Conservation (phyloP, 768 basidiomycete species). For the Exsudoporus frostii region DNA sequence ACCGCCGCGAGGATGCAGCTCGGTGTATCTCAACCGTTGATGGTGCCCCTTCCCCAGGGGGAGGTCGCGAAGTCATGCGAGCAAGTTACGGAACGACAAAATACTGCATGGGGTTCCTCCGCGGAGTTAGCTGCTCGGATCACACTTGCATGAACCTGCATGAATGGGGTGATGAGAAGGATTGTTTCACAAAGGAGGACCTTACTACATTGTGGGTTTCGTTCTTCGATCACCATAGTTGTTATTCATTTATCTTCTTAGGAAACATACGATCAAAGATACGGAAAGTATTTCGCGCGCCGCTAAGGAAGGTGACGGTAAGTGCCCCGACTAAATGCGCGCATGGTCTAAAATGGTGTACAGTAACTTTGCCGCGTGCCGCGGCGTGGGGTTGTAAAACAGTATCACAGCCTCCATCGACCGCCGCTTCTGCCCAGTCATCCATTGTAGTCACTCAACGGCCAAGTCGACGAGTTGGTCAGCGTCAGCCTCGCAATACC, state of each 20-base stretch:
- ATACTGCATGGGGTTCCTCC: slow-evolving; percentile 95
- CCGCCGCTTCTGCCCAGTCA: slow-evolving; percentile 15
- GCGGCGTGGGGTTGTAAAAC: slow-evolving; percentile 61
- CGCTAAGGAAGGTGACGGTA: slow-evolving; percentile 60
- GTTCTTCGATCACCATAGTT: slow-evolving; percentile 2
- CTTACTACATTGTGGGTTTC: slow-evolving; percentile 77
- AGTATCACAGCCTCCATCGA: slow-evolving; percentile 18
- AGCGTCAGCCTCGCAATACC: slow-evolving; percentile 47
- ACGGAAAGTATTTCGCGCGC: slow-evolving; percentile 66
- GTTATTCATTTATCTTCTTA: slow-evolving; percentile 27
- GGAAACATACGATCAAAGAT: slow-evolving; percentile 92
- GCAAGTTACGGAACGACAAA: slow-evolving; percentile 96
- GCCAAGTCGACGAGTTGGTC: slow-evolving; percentile 41
- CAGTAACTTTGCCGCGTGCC: slow-evolving; percentile 59
- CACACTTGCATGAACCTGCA: slow-evolving; percentile 92
- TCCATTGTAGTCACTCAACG: slow-evolving; percentile 33
- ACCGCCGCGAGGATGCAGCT: slow-evolving; percentile 91
- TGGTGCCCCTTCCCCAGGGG: slow-evolving; percentile 86
- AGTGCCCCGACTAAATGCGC: neutral
- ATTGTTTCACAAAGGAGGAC: slow-evolving; percentile 97
- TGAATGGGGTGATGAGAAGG: slow-evolving; percentile 98
- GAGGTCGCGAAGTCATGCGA: slow-evolving; percentile 83
- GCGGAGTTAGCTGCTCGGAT: slow-evolving; percentile 78
- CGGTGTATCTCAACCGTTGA: slow-evolving; percentile 92
- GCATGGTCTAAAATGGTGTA: slow-evolving; percentile 8